phyloP scores from a whole-genome alignment of 352 stramenopile genomes.

The Pythium myriotylum region DNA sequence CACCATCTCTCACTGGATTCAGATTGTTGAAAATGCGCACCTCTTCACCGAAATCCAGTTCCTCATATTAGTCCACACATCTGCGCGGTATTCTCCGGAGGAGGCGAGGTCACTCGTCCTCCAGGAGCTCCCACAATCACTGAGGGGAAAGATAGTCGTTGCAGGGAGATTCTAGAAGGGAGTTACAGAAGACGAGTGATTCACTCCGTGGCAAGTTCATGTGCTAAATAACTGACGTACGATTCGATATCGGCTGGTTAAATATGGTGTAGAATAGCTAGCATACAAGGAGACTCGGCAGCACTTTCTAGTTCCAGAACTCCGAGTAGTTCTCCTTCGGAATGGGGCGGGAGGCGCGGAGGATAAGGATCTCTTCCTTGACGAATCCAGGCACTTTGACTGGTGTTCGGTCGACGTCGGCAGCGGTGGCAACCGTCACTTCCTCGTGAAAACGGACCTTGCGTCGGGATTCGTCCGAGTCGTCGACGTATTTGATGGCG shows the following conservation, averaged over 20 bases:
- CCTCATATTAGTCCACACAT: conserved; percentile 80
- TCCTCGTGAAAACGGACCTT: conserved; percentile 57
- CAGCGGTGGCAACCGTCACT: conserved; percentile 23
- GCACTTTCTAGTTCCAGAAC: conserved; percentile 74
- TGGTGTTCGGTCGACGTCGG: conserved; percentile 59
- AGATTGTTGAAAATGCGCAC: conserved; percentile 44
- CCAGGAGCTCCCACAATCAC: conserved; percentile 33
- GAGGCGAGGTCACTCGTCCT: conserved; percentile 39
- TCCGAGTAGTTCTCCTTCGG: conserved; percentile 78
- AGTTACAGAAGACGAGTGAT: too few relatives aligned
- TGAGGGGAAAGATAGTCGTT: conserved; percentile 51
- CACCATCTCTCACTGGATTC: not conserved
- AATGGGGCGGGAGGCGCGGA: conserved; percentile 72
- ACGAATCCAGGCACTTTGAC: conserved; percentile 64
- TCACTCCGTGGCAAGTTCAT: too few relatives aligned
- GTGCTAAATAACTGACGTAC: too few relatives aligned
- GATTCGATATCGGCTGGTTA: conserved; percentile 1
- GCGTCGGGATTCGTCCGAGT: conserved; percentile 25
- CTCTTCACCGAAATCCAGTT: conserved; percentile 52
- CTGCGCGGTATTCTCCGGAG: conserved; percentile 50
- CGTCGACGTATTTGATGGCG: conserved; percentile 16
- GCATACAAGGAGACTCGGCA: too few relatives aligned
- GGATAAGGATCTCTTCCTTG: conserved; percentile 78
- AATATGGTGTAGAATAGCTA: conserved; percentile 1
- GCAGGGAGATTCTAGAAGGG: conserved; percentile 7